Base-by-base conservation (phyloP, 371 early-diverging fungal genomes). In the Rhizopus stolonifer region DNA sequence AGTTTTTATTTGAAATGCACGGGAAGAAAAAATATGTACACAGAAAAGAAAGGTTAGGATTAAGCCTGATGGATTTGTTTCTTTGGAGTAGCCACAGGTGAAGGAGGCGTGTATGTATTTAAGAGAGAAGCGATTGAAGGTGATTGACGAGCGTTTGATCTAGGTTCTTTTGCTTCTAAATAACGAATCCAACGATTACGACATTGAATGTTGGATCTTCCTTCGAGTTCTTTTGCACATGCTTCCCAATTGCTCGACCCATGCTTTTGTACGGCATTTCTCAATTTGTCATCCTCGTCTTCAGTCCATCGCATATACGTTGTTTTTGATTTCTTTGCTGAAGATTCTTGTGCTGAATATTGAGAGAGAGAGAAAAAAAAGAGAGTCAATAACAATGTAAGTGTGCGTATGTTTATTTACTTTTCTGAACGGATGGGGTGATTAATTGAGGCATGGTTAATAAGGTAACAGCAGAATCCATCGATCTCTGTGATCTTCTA, bases 71-170 rank as follows among this genome's bases (percentile, higher is more conserved):
- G n/a, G n/a, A n/a, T n/a, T n/a, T 29, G 31, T 38, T 52, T 46
- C 42, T 72, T 76, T 4, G 72, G 76, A 6, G 76, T 72, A 3
- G 67, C 58, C 33, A 68, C 58, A 29, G 76, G 72, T 8, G 76
- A 76, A n/a, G 76, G 76, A 2, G 72, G 72, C 18, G 67, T 50
- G 55, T 72, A 76, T 8, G 33, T 60, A 24, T 74, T 67, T 3
- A 74, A 32, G n/a, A 74, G 45, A 3, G 75, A 61, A 29, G 75
- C 75, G 54, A 77, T 77, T 1, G 77, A 67, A 23, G 77, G 77
- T 0, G 77, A 72, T 25, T 70, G 70, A 6, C 77, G 60, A 5
- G 77, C 77, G 47, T 75, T 56, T 46, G 46, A 24, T 46, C 14
- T 36, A 3, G 46, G 34, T 10, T 45, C 33, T 19, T 34, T 45